phyloP scores from a whole-genome alignment of 495 filamentous ascomycete species.

The Extremus antarcticus region DNA sequence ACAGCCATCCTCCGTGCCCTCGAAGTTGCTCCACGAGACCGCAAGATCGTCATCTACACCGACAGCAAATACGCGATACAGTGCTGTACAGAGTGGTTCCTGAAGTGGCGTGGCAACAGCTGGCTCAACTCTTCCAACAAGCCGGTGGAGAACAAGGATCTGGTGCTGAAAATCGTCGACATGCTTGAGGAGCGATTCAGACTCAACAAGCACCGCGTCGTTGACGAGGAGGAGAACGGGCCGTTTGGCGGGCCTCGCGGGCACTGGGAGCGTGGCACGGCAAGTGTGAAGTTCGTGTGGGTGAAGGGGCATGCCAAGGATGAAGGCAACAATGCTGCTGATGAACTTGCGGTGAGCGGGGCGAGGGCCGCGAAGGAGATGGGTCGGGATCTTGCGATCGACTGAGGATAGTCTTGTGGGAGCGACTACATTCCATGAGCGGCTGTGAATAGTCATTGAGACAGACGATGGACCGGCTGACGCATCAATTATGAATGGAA shows the following conservation, averaged over 20 bases:
- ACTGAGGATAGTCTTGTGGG: neutral
- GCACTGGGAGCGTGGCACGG: conserved; percentile 13
- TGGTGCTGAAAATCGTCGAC: conserved; percentile 60
- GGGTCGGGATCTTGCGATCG: neutral
- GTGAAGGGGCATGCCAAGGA: conserved; percentile 69
- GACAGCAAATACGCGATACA: conserved; percentile 84
- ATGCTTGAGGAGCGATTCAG: conserved; percentile 55
- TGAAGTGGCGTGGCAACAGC: conserved; percentile 63
- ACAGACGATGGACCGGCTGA: neutral
- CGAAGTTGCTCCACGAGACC: conserved; percentile 56
- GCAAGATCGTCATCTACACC: conserved; percentile 58
- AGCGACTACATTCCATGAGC: neutral
- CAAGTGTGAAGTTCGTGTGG: conserved; percentile 55
- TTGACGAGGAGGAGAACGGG: conserved; percentile 14
- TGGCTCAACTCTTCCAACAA: conserved; percentile 65
- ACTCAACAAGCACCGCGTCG: conserved; percentile 35
- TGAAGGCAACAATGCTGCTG: conserved; percentile 67
- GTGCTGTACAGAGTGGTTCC: conserved; percentile 78
- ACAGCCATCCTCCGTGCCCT: conserved; percentile 78
- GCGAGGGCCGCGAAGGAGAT: conserved; percentile 27
- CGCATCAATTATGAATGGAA: no score
- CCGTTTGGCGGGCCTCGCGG: neutral
- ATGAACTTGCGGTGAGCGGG: conserved; percentile 61
- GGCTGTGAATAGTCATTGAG: neutral
- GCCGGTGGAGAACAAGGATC: conserved; percentile 72